A percentile compares a stretch with the other conserved stretches of the same genome.
Conservation (phyloP, 1,139 yeast species). For the Blastobotrys aristatus region DNA sequence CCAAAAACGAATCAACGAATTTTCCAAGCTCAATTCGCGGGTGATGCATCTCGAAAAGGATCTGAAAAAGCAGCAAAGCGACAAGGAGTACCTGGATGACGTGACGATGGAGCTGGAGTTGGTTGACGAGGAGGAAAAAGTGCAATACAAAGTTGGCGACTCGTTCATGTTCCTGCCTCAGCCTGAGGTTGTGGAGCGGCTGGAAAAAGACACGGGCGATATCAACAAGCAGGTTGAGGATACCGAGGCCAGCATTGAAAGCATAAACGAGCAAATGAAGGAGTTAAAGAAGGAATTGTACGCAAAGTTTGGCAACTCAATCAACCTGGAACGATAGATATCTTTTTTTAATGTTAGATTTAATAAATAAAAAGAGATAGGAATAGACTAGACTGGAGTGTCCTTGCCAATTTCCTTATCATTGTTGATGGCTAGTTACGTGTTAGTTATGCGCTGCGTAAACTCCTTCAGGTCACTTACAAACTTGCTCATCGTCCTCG, state of each 20-base stretch:
- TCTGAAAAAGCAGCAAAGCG: constrained; percentile 50
- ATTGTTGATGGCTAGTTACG: too few species aligned
- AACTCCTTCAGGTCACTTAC: neutral
- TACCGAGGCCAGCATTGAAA: constrained; percentile 46
- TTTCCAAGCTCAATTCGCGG: constrained; percentile 72
- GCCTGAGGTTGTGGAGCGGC: constrained; percentile 53
- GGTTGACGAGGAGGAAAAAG: constrained; percentile 66
- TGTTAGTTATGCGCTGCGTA: too few species aligned
- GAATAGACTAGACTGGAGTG: neutral
- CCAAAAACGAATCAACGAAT: constrained; percentile 82
- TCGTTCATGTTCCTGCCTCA: constrained; percentile 66
- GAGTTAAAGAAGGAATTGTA: constrained; percentile 69
- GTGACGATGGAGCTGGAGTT: constrained; percentile 80
- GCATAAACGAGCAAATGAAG: constrained; percentile 49
- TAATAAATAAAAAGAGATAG: neutral
- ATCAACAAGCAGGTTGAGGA: constrained; percentile 47
- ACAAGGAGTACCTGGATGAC: constrained; percentile 86
- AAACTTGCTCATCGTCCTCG: constrained; percentile 35
- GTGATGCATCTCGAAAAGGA: constrained; percentile 54
- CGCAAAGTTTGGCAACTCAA: constrained; percentile 84
- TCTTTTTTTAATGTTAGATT: neutral
- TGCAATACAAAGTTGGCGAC: constrained; percentile 64
- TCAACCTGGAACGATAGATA: constrained; percentile 62
- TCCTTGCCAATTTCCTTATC: neutral
- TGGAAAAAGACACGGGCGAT: constrained; percentile 55